Conservation (phyloP, 306 rosid species). For the Lagenaria siceraria region DNA sequence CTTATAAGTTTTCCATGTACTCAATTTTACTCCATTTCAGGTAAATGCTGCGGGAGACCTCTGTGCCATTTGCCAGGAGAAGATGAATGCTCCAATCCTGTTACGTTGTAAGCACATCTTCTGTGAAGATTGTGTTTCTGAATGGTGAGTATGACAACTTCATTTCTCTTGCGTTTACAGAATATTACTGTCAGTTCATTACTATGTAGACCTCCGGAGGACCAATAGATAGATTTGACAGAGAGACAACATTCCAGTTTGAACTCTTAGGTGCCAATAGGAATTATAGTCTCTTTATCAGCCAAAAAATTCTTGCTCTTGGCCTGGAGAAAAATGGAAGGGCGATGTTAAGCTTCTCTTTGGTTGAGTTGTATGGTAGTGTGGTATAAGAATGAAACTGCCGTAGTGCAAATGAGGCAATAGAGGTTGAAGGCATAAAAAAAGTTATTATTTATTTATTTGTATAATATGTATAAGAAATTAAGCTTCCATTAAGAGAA, state of each 20-base stretch:
- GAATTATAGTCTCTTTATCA: background rate
- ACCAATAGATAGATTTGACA: background rate
- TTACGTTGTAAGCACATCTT: slow-evolving; percentile 83
- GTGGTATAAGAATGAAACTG: background rate
- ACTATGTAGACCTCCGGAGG: background rate
- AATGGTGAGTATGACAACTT: slow-evolving; percentile 56
- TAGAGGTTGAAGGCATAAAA: background rate
- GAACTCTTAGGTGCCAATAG: too few species aligned
- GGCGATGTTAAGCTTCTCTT: background rate
- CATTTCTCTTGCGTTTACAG: slow-evolving; percentile 5
- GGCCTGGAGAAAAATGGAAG: background rate
- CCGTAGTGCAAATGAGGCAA: background rate
- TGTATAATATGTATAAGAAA: too few species aligned
- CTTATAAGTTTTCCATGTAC: background rate
- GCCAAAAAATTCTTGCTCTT: background rate
- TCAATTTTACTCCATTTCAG: slow-evolving; percentile 29
- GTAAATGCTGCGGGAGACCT: slow-evolving; percentile 71
- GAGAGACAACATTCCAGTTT: too few species aligned
- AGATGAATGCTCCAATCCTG: slow-evolving; percentile 67
- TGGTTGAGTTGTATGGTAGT: background rate
- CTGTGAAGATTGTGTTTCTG: slow-evolving; percentile 91
- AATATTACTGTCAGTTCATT: background rate
- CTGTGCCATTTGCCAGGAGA: slow-evolving; percentile 96
- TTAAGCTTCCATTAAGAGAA: too few species aligned
- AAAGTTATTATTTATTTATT: too few species aligned